Evolutionary conservation across 139 green algal genomes (phyloP).

Genomic region (Haematococcus sp.): DNA sequence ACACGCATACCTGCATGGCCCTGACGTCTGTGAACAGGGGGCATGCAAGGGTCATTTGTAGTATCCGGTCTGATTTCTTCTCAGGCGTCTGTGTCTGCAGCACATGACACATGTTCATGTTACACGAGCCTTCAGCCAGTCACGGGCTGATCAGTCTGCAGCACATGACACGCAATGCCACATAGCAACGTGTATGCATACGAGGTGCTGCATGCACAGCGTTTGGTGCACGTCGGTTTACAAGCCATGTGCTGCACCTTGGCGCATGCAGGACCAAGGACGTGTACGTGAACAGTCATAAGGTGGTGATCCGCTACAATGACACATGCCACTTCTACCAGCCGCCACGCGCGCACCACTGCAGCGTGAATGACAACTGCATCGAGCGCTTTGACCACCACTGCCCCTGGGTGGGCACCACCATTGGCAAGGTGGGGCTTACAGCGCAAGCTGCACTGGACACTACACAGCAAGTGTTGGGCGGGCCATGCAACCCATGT

Average conservation of each 20-base stretch:
- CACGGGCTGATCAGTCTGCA: too few relatives aligned
- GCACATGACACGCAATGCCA: too few relatives aligned
- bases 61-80: too few relatives aligned
- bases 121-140: too few relatives aligned
- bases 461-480: background rate
- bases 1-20: too few relatives aligned
- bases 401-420: slow-evolving; percentile 97
- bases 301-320: slow-evolving; percentile 73
- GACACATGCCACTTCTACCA: slow-evolving; percentile 90
- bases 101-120: too few relatives aligned
- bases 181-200: too few relatives aligned
- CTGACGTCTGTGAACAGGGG: background rate
- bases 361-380: slow-evolving; percentile 97
- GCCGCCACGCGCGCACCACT: slow-evolving; percentile 92
- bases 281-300: slow-evolving; percentile 63
- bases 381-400: slow-evolving; percentile 98
- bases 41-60: background rate
- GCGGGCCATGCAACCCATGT: background rate
- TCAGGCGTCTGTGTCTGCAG: too few relatives aligned
- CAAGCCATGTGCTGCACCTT: too few relatives aligned
- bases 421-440: slow-evolving; percentile 71
- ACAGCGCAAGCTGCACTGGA: too few relatives aligned
- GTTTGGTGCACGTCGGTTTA: too few relatives aligned
- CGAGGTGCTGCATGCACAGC: too few relatives aligned
- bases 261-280: slow-evolving; percentile 35